Evolutionary conservation across 192 early-diverging fungal genomes (phyloP).

Genomic region (Coemansia sp.): DNA sequence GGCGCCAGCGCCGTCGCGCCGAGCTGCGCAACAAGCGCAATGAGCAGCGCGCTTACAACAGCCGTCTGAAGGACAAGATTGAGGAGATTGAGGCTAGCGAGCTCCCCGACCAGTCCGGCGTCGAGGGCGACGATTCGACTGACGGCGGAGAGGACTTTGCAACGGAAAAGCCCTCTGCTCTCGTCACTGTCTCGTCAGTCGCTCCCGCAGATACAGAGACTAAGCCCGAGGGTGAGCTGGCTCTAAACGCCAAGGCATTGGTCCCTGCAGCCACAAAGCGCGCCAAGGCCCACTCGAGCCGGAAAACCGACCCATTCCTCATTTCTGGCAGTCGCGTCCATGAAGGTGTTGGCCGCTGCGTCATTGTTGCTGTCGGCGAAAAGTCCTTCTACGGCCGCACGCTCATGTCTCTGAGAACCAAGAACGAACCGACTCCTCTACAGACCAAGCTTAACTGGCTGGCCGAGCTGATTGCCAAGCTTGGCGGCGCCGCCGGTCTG

Average conservation of each 20-base stretch:
- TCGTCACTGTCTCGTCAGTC: not conserved
- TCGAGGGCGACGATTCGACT: constrained; percentile 46
- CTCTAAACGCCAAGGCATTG: not conserved
- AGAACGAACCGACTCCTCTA: constrained; percentile 84
- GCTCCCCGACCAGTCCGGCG: constrained; percentile 17
- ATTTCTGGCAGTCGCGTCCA: constrained; percentile 90
- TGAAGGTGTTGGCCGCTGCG: constrained; percentile 82
- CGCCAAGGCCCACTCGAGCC: constrained; percentile 25
- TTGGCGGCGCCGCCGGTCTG: constrained; percentile 79
- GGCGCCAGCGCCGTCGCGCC: constrained; percentile 37
- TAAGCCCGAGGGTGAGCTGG: not conserved
- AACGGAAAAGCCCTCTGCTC: not conserved
- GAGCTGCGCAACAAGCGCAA: constrained; percentile 47
- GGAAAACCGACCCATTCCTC: constrained; percentile 71
- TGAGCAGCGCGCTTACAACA: constrained; percentile 34
- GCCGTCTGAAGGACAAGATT: constrained; percentile 9
- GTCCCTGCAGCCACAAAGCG: constrained; percentile 2
- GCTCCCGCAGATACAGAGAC: not conserved
- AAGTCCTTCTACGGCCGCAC: constrained; percentile 88
- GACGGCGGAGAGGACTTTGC: constrained; percentile 29
- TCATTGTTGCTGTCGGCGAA: constrained; percentile 79
- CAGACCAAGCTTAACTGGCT: constrained; percentile 86
- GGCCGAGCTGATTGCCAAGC: constrained; percentile 91
- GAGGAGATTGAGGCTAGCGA: constrained; percentile 32
- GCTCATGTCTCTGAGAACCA: constrained; percentile 82